Evolutionary conservation across 192 early-diverging fungal genomes (phyloP).

Genomic region (Chytriomyces hyalinus): DNA sequence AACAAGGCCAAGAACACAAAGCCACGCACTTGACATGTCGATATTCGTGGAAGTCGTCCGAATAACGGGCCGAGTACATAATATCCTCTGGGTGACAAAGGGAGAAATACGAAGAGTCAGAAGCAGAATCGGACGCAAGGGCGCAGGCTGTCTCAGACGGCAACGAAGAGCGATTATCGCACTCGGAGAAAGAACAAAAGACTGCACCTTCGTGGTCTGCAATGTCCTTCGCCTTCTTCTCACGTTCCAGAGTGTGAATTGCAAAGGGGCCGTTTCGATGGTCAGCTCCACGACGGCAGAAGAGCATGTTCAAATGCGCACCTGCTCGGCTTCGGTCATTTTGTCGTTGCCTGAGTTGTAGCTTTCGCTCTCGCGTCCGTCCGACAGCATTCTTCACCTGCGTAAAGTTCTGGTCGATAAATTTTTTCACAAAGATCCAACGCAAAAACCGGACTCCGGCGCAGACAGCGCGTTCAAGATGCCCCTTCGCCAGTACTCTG

Average conservation of each 20-base stretch:
- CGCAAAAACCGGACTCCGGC: no score
- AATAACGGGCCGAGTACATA: slow-evolving; percentile 37
- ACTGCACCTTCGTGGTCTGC: slow-evolving; percentile 22
- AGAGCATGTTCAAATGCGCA: background rate
- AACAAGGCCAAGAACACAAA: slow-evolving; percentile 2
- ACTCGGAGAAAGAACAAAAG: no score
- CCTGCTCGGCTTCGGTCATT: slow-evolving; percentile 13
- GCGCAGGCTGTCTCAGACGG: no score
- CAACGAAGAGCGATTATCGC: no score
- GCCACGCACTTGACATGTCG: slow-evolving; percentile 38
- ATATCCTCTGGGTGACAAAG: slow-evolving; percentile 28
- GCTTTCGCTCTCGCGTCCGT: slow-evolving; percentile 3
- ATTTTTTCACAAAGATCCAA: no score
- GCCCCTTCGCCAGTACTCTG: no score
- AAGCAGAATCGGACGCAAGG: background rate
- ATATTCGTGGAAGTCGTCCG: slow-evolving; percentile 42
- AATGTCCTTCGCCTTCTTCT: slow-evolving; percentile 12
- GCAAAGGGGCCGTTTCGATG: background rate
- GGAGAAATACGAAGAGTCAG: no score
- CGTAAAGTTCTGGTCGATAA: no score
- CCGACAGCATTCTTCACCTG: background rate
- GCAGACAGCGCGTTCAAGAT: no score
- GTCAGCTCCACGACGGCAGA: no score
- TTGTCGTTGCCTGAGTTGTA: background rate
- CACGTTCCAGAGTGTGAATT: no score